Evolutionary conservation across 352 stramenopile species (phyloP), one percentile per base, ranked within the genome.

Genomic region (Phytophthora constricta): DNA sequence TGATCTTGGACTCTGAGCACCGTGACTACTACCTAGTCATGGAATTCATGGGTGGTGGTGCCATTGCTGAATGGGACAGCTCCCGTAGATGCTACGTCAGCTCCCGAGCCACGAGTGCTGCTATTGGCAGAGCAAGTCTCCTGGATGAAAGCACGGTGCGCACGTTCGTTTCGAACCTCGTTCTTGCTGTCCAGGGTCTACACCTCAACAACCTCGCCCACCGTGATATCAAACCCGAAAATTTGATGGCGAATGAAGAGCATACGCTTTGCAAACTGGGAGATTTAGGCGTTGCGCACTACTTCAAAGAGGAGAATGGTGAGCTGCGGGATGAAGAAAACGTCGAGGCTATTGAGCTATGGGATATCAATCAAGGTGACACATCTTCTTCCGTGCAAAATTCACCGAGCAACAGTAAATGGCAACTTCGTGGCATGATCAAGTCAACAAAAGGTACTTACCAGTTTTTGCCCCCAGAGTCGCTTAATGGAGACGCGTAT

Each of bases 171-270:
- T 88, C 76, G 1, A 77, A 88, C 47, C 62, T 90, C 9, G 70
- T 90, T 26, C 55, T 93, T 2, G 89, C 86, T 5, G 74, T 96
- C 23, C 81, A 93, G 42, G 87, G 87, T 8, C 65, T 96, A 2
- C 89, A 97, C 53, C 62, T 77, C 19, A 89, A 92, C 48, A 77
- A 87, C 3, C 57, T 96, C 3, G 89, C 86, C 14, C 89, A 97
- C 52, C 86, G 89, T 19, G 89, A 97, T 58, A 94, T 97, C 65
- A 97, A 97, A 53, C 86, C 86, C 2, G 86, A 92, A 51, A 94
- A 94, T 41, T 68, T 94, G 43, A 87, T 94, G 76, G 79, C 82
- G 1, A 71, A 84, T 49, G 80, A 91, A 16, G 61, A 82, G 22
- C 66, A 74, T 10, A 79, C 72, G 1, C 67, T 82, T 54, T 92